phyloP scores from a whole-genome alignment of 441 rosid species.

The Bruguiera hainesii region DNA sequence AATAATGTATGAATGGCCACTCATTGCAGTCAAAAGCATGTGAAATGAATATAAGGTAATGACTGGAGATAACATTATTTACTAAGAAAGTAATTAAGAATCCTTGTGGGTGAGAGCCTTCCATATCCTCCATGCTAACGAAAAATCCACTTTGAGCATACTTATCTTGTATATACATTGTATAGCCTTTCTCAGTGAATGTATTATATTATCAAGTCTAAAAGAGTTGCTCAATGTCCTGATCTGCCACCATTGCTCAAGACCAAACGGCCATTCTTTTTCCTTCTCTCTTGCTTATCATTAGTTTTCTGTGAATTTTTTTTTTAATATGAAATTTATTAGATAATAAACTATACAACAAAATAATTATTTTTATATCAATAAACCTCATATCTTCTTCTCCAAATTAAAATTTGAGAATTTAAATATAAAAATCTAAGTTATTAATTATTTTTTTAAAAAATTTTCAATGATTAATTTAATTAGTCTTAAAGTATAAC shows the following conservation, averaged over 20 bases:
- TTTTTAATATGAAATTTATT: too few relatives aligned
- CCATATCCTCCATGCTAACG: slow-evolving; percentile 7
- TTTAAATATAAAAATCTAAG: too few relatives aligned
- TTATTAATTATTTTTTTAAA: too few relatives aligned
- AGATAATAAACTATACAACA: too few relatives aligned
- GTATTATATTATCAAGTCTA: background rate
- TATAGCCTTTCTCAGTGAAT: background rate
- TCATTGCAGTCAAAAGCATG: slow-evolving; percentile 24
- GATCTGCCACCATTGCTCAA: slow-evolving; percentile 18
- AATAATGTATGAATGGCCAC: slow-evolving; percentile 5
- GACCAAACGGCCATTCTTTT: background rate
- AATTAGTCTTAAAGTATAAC: too few relatives aligned
- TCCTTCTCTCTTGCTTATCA: slow-evolving; percentile 7
- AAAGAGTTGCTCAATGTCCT: background rate
- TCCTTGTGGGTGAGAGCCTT: slow-evolving; percentile 6
- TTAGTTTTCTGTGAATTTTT: slow-evolving; percentile 1
- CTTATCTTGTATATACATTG: background rate
- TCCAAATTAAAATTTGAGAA: too few relatives aligned
- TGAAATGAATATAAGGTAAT: background rate
- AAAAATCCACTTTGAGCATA: background rate
- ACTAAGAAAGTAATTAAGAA: background rate
- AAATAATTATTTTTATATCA: too few relatives aligned
- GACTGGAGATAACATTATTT: slow-evolving; percentile 15
- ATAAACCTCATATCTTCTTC: too few relatives aligned
- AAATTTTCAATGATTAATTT: too few relatives aligned